Evolutionary conservation across 208 protist genomes (phyloP).

Genomic region (Tritrichomonas foetus): DNA sequence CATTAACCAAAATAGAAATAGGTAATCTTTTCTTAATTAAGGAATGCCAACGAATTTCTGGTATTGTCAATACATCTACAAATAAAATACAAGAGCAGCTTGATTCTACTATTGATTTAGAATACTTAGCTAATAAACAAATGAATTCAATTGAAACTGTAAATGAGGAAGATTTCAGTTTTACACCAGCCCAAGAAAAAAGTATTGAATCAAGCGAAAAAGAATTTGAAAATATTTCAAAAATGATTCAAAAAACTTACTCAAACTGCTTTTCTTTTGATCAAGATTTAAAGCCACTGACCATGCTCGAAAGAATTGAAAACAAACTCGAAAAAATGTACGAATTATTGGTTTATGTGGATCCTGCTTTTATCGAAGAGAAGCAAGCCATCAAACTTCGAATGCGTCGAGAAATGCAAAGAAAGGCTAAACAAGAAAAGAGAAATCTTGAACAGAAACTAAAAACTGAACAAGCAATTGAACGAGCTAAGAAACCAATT

Average conservation of each 20-base stretch:
- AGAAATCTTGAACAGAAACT: background rate
- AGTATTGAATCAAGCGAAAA: background rate
- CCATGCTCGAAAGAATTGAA: slow-evolving; percentile 20
- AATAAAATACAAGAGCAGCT: too few species aligned
- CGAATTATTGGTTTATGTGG: background rate
- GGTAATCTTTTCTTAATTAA: background rate
- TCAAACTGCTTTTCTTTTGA: background rate
- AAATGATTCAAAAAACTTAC: slow-evolving; percentile 3
- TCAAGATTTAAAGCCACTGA: background rate
- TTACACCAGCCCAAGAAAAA: background rate
- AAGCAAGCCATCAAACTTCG: background rate
- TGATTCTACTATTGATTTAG: background rate
- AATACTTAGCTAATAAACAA: background rate
- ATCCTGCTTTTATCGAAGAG: background rate
- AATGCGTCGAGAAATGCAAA: background rate
- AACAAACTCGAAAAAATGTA: background rate
- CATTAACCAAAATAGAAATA: background rate
- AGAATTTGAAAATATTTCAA: background rate
- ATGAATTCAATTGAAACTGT: background rate
- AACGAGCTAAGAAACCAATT: slow-evolving; percentile 9
- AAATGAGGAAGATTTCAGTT: background rate
- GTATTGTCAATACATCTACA: background rate
- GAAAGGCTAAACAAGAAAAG: background rate
- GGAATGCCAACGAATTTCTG: background rate
- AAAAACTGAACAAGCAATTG: background rate